Evolutionary conservation across 2,329 filamentous ascomycete genomes (phyloP).

Genomic region (Talaromyces albobiverticillius): DNA sequence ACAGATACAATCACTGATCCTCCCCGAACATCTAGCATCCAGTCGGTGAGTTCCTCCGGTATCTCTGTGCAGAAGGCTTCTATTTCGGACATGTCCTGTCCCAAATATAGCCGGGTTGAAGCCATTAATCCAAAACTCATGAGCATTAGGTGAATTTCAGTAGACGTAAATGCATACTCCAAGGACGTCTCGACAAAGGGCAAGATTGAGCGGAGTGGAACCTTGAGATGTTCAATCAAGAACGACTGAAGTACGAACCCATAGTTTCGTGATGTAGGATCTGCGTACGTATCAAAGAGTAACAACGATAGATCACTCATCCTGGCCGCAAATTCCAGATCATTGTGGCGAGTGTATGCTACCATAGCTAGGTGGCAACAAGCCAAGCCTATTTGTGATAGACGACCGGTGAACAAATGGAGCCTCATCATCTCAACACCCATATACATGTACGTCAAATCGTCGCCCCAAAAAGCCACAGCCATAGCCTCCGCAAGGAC

Average conservation of each 20-base stretch:
- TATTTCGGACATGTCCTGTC: constrained; percentile 57
- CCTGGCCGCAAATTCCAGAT: constrained; percentile 53
- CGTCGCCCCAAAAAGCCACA: constrained; percentile 60
- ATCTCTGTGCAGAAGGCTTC: constrained; percentile 57
- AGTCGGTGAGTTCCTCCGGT: constrained; percentile 56
- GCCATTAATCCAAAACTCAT: constrained; percentile 60
- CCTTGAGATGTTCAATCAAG: constrained; percentile 60
- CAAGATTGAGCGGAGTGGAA: constrained; percentile 51
- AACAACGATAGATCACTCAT: constrained; percentile 53
- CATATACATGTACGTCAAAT: constrained; percentile 58
- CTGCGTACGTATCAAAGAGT: constrained; percentile 52
- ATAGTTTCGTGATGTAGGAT: constrained; percentile 54
- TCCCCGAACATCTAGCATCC: constrained; percentile 57
- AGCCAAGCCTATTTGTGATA: constrained; percentile 57
- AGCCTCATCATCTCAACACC: constrained; percentile 57
- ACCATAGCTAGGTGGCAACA: constrained; percentile 59
- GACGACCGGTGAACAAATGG: constrained; percentile 54
- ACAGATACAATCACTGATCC: constrained; percentile 56
- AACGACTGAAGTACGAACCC: constrained; percentile 57
- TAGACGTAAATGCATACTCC: constrained; percentile 55
- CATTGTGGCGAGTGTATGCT: constrained; percentile 56
- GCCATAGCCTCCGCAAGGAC: constrained; percentile 58
- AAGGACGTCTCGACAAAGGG: constrained; percentile 54
- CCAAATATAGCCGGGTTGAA: constrained; percentile 54
- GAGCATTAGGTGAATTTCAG: constrained; percentile 58